Base-by-base conservation (phyloP, 176 grass and related monocot species). In the Otatea glauca region DNA sequence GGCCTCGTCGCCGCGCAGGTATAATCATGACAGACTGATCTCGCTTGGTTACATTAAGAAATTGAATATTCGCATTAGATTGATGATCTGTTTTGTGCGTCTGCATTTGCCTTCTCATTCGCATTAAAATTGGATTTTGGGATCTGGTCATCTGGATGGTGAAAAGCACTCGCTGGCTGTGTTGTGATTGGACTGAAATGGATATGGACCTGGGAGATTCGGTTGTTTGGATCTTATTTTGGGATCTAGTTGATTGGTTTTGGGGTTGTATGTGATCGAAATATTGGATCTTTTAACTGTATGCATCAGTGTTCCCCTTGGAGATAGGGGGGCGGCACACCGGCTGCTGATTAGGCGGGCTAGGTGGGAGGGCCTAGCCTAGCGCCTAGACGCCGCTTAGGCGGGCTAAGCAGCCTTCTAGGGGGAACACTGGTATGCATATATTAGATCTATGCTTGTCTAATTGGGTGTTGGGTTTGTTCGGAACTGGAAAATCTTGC, bases 1-100 rank as follows among this genome's bases (percentile, higher is more conserved):
- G 97, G 97, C 4, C 92, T 99, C 41, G 91, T 99, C 44, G 93
- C 97, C 0, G 88, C 93, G 32, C 84, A 99, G 97, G 97, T 99
- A 92, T 45, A 48, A 20, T 35, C 10, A 59, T 53, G 29, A n/a
- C 23, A 7, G 51, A 23, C 25, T 27, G 24, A 51, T 38, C 44
- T 74, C 55, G 0, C 12, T 41, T 87, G 27, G 25, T 79, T 55
- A 0, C 44, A 43, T 79, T 65, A 47, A 35, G 37, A 73, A 55
- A 74, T 85, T 74, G 38, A 10, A 74, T 75, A 8, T 25, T 72
- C 0, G 16, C 44, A 45, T 59, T 20, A 34, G 42, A 76, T 81
- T 44, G 2, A 6, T 78, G 8, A 53, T 63, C 50, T 41, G 3
- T 73, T 13, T 17, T 37, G 16, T 21, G 25, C 62, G 6, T 2